These are phyloP conservation scores for Penicillium psychrofluorescens DNA, from an alignment of 495 filamentous ascomycete genomes.

Conservation along the genomic window DNA sequence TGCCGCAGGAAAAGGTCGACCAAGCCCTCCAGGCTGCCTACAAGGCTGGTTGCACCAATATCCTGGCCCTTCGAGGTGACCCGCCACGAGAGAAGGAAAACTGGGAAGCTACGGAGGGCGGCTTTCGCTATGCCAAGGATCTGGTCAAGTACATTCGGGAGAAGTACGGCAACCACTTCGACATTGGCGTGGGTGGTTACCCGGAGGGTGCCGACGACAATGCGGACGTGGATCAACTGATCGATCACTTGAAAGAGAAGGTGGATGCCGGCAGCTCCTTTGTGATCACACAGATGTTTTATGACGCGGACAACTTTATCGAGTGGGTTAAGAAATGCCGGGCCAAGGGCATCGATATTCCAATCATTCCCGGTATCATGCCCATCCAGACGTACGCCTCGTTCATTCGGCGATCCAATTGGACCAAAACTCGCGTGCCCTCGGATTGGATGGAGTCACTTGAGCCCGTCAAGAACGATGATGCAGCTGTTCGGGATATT, in stretches of 20 bases:
- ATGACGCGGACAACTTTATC: conserved; percentile 92
- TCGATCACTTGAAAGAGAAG: conserved; percentile 96
- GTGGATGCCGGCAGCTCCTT: conserved; percentile 91
- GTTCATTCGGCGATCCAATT: conserved; percentile 81
- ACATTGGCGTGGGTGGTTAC: conserved; percentile 96
- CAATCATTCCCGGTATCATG: conserved; percentile 98
- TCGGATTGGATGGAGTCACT: conserved; percentile 70
- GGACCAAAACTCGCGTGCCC: conserved; percentile 80
- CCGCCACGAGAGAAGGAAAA: conserved; percentile 91
- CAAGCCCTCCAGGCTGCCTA: conserved; percentile 82
- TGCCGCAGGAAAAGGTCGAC: conserved; percentile 87
- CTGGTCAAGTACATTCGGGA: conserved; percentile 87
- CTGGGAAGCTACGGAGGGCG: conserved; percentile 79
- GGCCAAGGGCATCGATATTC: conserved; percentile 75
- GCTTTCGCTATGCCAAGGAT: conserved; percentile 89
- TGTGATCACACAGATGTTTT: conserved; percentile 99
- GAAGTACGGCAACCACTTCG: conserved; percentile 90
- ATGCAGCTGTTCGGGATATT: conserved; percentile 83
- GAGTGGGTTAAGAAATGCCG: conserved; percentile 82
- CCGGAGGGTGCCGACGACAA: conserved; percentile 95
- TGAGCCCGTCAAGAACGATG: conserved; percentile 94
- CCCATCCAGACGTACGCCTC: conserved; percentile 92
- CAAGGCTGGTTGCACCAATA: conserved; percentile 95
- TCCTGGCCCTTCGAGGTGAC: conserved; percentile 89
- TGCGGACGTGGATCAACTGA: conserved; percentile 70